phyloP scores from a whole-genome alignment of 345 rosid species.

The Psidium guajava region DNA sequence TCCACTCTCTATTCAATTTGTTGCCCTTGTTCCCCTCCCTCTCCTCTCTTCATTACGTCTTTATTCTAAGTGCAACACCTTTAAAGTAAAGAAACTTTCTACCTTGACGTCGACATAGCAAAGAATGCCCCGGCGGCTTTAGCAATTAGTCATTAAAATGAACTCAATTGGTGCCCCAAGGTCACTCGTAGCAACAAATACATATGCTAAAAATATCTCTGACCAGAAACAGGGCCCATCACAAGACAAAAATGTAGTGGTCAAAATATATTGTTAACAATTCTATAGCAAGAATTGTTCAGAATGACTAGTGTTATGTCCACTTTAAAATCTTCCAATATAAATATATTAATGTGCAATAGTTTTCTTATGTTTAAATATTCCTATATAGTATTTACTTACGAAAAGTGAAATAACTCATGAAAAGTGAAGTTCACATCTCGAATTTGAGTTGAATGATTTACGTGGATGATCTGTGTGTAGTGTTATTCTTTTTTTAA shows the following conservation, averaged over 20 bases:
- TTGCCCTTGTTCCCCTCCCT: background rate
- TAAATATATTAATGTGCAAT: background rate
- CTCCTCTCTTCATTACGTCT: background rate
- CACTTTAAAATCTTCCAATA: background rate
- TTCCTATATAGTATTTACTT: background rate
- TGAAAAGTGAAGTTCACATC: background rate
- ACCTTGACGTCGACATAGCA: background rate
- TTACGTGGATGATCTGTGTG: background rate
- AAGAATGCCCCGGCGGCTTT: background rate
- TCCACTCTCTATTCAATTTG: background rate
- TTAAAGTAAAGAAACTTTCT: background rate
- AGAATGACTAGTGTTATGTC: background rate
- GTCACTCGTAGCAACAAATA: background rate
- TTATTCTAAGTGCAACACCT: background rate
- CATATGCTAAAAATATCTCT: background rate
- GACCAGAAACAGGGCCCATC: no score
- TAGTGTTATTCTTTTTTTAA: background rate
- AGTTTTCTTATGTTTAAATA: background rate
- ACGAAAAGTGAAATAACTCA: background rate
- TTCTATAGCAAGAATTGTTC: background rate
- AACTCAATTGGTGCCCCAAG: background rate
- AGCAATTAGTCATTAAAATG: no score
- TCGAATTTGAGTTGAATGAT: background rate
- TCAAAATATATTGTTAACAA: background rate
- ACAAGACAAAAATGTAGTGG: background rate